Evolutionary conservation across 352 stramenopile genomes (phyloP).

Genomic region (Blastocystis sp.): DNA sequence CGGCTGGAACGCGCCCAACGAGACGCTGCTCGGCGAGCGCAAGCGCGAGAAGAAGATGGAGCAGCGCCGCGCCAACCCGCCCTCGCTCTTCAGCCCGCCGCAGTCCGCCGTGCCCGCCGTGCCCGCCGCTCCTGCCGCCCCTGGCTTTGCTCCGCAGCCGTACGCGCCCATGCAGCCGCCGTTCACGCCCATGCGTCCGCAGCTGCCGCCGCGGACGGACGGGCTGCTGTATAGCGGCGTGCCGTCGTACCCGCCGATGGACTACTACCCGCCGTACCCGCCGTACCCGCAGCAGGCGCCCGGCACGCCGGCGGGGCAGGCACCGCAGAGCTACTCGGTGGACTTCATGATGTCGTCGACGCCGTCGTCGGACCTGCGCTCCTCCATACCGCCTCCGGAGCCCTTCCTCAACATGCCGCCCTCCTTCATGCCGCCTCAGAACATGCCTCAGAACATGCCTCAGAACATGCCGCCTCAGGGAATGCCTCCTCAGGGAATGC

Average conservation of each 20-base stretch:
- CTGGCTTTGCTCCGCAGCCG: neutral
- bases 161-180: neutral
- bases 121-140: neutral
- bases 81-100: neutral
- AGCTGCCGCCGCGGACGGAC: neutral
- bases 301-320: too few species aligned
- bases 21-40: neutral
- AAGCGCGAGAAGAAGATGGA: neutral
- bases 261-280: neutral
- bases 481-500: neutral
- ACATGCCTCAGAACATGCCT: neutral
- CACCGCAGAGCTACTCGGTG: neutral
- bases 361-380: neutral
- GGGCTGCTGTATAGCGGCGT: neutral
- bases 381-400: neutral
- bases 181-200: neutral
- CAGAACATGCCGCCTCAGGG: neutral
- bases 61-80: neutral
- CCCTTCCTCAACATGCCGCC: neutral
- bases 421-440: neutral
- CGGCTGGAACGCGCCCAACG: constrained; percentile 13
- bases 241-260: neutral
- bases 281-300: neutral
- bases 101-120: neutral
- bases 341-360: neutral